These are phyloP conservation scores for Thelonectria rubi DNA, from an alignment of 2,329 filamentous ascomycete species.

Conservation along the genomic window DNA sequence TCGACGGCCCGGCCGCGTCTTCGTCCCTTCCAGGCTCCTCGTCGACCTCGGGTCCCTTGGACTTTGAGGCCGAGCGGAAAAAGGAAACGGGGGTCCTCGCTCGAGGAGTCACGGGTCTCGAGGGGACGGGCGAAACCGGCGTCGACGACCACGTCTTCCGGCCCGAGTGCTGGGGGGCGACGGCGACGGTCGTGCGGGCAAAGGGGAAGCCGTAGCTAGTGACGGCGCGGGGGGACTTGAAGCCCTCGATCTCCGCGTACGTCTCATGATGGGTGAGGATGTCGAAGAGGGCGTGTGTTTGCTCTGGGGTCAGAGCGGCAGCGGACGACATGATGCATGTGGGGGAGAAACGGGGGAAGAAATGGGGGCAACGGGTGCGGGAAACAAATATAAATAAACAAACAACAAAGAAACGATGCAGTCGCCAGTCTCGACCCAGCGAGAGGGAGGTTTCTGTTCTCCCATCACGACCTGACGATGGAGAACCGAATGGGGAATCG, in stretches of 20 bases:
- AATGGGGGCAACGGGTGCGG: too few species aligned
- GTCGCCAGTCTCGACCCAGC: too few species aligned
- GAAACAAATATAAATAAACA: neutral
- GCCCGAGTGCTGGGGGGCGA: constrained; percentile 19
- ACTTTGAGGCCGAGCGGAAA: constrained; percentile 2
- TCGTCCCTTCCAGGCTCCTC: constrained; percentile 35
- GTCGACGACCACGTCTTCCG: constrained; percentile 37
- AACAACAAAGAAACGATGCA: neutral
- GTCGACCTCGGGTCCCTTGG: constrained; percentile 1
- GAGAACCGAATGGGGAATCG: too few species aligned
- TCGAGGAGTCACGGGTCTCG: constrained; percentile 42
- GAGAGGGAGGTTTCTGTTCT: too few species aligned
- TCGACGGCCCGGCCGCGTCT: constrained; percentile 49
- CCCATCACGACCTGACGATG: too few species aligned
- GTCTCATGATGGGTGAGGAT: constrained; percentile 68
- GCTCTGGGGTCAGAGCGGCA: constrained; percentile 46
- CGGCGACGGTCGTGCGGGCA: constrained; percentile 38
- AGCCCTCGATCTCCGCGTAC: constrained; percentile 75
- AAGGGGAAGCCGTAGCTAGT: constrained; percentile 77
- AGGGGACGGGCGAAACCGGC: constrained; percentile 40
- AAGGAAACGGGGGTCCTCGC: constrained; percentile 37
- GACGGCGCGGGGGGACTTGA: constrained; percentile 72
- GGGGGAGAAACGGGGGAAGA: constrained; percentile 21
- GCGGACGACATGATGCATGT: constrained; percentile 35
- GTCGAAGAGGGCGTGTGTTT: constrained; percentile 65